phyloP scores from a whole-genome alignment of 1,139 yeast species.

The Scheffersomyces illinoinensis region DNA sequence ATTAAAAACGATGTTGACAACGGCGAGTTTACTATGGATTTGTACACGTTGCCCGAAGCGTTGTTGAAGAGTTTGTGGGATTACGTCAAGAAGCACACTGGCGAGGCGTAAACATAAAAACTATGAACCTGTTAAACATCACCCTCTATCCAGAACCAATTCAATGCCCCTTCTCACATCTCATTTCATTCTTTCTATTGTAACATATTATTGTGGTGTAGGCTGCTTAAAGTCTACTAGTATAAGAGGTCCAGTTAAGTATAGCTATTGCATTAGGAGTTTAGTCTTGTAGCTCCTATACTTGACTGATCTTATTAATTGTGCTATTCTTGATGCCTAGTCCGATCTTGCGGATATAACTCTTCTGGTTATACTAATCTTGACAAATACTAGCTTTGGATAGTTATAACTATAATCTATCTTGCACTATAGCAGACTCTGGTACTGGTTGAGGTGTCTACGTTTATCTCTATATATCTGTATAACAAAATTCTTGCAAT shows the following conservation, averaged over 20 bases:
- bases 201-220: background rate
- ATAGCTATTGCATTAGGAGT: background rate
- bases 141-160: background rate
- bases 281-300: background rate
- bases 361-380: background rate
- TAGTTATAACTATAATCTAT: background rate
- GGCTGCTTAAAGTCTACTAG: background rate
- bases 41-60: slow-evolving; percentile 90
- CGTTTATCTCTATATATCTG: background rate
- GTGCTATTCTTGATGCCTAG: background rate
- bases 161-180: background rate
- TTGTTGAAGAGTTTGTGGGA: slow-evolving; percentile 93
- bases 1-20: slow-evolving; percentile 94
- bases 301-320: background rate
- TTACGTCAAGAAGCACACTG: slow-evolving; percentile 72
- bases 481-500: background rate
- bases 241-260: background rate
- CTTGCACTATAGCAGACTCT: background rate
- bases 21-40: slow-evolving; percentile 96
- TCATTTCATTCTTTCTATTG: background rate
- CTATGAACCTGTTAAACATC: background rate
- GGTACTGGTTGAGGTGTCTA: slow-evolving; percentile 3
- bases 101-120: slow-evolving; percentile 26
- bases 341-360: background rate
- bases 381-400: background rate